Percentiles rank a stretch among this genome's conserved stretches.
Evolutionary conservation across 257 asterid species (phyloP).

Genomic region (Verbascum thapsus): DNA sequence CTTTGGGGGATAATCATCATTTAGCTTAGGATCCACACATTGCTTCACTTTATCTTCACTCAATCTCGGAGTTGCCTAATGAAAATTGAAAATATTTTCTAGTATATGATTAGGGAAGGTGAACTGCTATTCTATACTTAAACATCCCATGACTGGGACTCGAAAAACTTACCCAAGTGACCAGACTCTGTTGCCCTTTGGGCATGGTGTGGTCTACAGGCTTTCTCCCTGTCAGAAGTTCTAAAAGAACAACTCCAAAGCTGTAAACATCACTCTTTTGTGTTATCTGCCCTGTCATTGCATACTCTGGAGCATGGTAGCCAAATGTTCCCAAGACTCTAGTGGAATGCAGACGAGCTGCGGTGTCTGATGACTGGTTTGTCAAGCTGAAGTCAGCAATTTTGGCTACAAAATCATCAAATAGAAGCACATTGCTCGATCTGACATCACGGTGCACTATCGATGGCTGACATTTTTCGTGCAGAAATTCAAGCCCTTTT

Average conservation of each 20-base stretch:
- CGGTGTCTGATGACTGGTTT: slow-evolving; percentile 84
- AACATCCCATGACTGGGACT: too few relatives aligned
- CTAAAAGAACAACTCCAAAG: slow-evolving; percentile 90
- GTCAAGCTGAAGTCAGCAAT: slow-evolving; percentile 88
- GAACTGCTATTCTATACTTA: too few relatives aligned
- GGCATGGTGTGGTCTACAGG: slow-evolving; percentile 99
- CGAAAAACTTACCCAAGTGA: slow-evolving; percentile 96
- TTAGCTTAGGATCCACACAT: slow-evolving; percentile 92
- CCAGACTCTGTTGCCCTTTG: slow-evolving; percentile 95
- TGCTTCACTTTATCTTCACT: slow-evolving; percentile 98
- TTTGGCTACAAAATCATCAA: slow-evolving; percentile 76
- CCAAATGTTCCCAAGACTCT: slow-evolving; percentile 93
- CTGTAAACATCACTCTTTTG: slow-evolving; percentile 94
- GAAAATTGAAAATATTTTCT: slow-evolving; percentile 10
- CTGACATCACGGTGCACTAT: slow-evolving; percentile 86
- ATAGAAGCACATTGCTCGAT: slow-evolving; percentile 82
- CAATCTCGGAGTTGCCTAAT: slow-evolving; percentile 97
- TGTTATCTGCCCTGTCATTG: slow-evolving; percentile 95
- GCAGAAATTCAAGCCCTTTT: slow-evolving; percentile 79
- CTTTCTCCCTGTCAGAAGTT: slow-evolving; percentile 89
- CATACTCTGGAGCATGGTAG: slow-evolving; percentile 98
- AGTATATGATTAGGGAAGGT: too few relatives aligned
- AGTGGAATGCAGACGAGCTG: slow-evolving; percentile 86
- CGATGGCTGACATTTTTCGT: slow-evolving; percentile 84
- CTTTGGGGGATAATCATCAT: slow-evolving; percentile 80